Evolutionary conservation across 208 protist species (phyloP).

Genomic region (Jaenimonas drosophilae): DNA sequence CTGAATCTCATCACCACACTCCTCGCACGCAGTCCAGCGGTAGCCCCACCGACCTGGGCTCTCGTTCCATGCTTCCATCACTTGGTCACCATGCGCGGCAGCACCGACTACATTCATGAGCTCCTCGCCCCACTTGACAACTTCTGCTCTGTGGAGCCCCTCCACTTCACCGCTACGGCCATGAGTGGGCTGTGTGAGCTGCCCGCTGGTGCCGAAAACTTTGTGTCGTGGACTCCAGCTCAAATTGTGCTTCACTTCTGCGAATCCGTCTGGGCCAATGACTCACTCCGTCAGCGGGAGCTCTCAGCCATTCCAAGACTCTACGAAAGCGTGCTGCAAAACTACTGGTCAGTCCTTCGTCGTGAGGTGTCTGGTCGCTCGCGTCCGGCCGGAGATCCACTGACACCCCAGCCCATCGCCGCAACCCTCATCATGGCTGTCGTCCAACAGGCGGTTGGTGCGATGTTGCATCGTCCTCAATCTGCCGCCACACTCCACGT

Average conservation of each 20-base stretch:
- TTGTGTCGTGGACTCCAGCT: conserved; percentile 27
- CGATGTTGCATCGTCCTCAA: conserved; percentile 6
- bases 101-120: conserved; percentile 79
- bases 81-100: conserved; percentile 40
- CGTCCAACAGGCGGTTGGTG: background rate
- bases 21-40: conserved; percentile 58
- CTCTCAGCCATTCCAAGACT: conserved; percentile 56
- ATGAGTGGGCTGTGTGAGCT: conserved; percentile 23
- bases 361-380: conserved; percentile 8
- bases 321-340: conserved; percentile 60
- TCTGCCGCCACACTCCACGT: conserved; percentile 37
- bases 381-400: background rate
- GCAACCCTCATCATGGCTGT: background rate
- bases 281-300: conserved; percentile 34
- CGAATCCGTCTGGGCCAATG: conserved; percentile 26
- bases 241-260: conserved; percentile 66
- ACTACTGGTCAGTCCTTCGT: conserved; percentile 24
- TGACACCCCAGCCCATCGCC: background rate
- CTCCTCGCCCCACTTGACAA: conserved; percentile 89
- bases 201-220: conserved; percentile 2
- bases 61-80: conserved; percentile 61
- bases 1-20: conserved; percentile 79
- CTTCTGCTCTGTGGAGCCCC: conserved; percentile 68
- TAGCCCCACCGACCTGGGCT: conserved; percentile 50
- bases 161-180: conserved; percentile 43